Conservation (phyloP, 2,329 filamentous ascomycete species). For the Pyrenophora tritici-repentis region DNA sequence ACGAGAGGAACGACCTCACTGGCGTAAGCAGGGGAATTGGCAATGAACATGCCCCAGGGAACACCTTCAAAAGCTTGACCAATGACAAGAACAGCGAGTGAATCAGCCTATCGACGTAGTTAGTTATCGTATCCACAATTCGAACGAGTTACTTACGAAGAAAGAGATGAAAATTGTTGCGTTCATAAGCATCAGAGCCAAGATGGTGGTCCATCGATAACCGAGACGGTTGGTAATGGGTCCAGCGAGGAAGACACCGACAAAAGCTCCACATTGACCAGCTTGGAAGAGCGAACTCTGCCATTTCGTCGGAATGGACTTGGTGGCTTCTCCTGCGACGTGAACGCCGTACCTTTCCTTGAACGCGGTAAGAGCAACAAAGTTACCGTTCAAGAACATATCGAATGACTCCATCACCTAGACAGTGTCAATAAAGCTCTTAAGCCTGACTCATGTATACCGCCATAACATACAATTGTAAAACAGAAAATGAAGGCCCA, state of each 20-base stretch:
- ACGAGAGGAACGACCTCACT: conserved; percentile 64
- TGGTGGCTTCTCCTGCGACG: conserved; percentile 21
- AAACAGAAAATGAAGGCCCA: conserved; percentile 62
- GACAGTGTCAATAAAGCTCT: not conserved
- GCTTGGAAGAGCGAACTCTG: conserved; percentile 61
- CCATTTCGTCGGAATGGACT: conserved; percentile 59
- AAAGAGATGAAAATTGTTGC: conserved; percentile 64
- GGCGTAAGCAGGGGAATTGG: conserved; percentile 66
- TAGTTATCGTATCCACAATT: not conserved
- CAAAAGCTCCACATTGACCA: conserved; percentile 63
- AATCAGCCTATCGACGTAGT: conserved; percentile 41
- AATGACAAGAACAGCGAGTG: conserved; percentile 54
- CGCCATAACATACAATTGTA: conserved; percentile 53
- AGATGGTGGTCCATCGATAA: conserved; percentile 62
- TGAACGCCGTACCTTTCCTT: conserved; percentile 54
- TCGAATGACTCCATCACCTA: conserved; percentile 69
- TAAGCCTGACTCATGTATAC: not conserved
- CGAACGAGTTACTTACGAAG: conserved; percentile 46
- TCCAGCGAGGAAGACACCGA: conserved; percentile 64
- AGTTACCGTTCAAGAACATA: conserved; percentile 65
- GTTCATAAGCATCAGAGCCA: conserved; percentile 60
- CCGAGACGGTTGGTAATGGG: conserved; percentile 62
- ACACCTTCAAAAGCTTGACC: conserved; percentile 64
- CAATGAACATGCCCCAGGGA: conserved; percentile 68
- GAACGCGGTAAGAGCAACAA: conserved; percentile 59